Conservation (phyloP, 225 moss, liverwort and hornwort genomes). For the Rhytidiadelphus loreus region DNA sequence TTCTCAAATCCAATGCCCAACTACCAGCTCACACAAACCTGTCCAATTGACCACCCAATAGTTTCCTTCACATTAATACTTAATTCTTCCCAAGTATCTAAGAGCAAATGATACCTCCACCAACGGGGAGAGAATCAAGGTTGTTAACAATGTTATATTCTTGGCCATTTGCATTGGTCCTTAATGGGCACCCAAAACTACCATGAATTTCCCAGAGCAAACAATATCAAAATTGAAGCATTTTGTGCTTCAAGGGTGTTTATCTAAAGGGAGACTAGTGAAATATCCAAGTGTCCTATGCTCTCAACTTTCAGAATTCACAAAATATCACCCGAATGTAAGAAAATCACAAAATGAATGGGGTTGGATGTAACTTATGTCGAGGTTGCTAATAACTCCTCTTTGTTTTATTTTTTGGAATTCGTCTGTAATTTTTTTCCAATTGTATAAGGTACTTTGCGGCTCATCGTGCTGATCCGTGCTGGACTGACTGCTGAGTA, state of each 20-base stretch:
- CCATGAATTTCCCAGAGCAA: background rate
- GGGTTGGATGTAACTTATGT: accelerated
- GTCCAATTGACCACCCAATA: too few species aligned
- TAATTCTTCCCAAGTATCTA: too few species aligned
- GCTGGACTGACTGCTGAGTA: background rate
- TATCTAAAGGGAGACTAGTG: background rate
- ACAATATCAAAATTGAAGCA: background rate
- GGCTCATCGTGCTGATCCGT: background rate
- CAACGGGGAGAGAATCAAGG: too few species aligned
- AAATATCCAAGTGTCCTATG: accelerated
- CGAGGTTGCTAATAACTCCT: background rate
- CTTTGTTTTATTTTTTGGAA: too few species aligned
- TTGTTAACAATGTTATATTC: too few species aligned
- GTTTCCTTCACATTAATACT: too few species aligned
- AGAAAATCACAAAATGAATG: background rate
- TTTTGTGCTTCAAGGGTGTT: background rate
- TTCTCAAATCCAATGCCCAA: too few species aligned
- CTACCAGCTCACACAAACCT: too few species aligned
- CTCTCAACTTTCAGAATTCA: background rate
- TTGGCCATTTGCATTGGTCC: accelerated
- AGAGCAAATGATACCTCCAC: too few species aligned
- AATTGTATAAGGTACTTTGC: background rate
- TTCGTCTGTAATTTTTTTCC: too few species aligned
- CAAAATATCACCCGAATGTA: too few species aligned
- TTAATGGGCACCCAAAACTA: background rate